Conservation (phyloP, 768 basidiomycete genomes). For the Rhodosporidiobolus odoratus region DNA sequence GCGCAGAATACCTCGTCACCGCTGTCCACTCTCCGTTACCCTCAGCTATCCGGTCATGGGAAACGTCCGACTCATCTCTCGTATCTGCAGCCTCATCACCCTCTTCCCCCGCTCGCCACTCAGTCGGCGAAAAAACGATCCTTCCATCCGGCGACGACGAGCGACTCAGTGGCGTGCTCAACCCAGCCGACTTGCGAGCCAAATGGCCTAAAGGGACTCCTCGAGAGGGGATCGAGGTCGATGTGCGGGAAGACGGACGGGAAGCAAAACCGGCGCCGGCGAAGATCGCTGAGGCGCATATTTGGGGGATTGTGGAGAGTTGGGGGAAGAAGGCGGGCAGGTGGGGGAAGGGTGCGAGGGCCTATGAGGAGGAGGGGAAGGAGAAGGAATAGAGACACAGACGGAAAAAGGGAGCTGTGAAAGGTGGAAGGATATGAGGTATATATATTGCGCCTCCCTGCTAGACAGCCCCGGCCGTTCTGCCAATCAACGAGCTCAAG, state of each 20-base stretch:
- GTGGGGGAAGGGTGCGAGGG: slow-evolving; percentile 35
- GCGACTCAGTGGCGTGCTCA: slow-evolving; percentile 27
- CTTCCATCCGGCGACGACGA: slow-evolving; percentile 3
- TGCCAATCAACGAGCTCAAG: too few relatives aligned
- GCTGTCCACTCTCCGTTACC: slow-evolving; percentile 37
- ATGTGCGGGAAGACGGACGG: slow-evolving; percentile 2
- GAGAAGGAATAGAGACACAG: background rate
- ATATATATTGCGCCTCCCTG: too few relatives aligned
- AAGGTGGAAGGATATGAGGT: too few relatives aligned
- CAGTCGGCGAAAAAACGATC: slow-evolving; percentile 10
- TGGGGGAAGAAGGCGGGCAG: slow-evolving; percentile 30
- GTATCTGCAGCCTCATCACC: background rate
- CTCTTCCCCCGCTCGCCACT: background rate
- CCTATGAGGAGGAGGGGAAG: slow-evolving; percentile 6
- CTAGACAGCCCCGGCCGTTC: too few relatives aligned
- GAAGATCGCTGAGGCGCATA: slow-evolving; percentile 19
- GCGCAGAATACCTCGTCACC: slow-evolving; percentile 38
- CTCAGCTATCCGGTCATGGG: slow-evolving; percentile 36
- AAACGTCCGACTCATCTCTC: slow-evolving; percentile 1
- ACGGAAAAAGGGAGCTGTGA: too few relatives aligned
- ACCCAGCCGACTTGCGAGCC: slow-evolving; percentile 11
- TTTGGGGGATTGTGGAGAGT: slow-evolving; percentile 35
- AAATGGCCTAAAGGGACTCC: slow-evolving; percentile 23
- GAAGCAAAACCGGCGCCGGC: background rate
- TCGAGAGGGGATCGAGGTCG: slow-evolving; percentile 10